Evolutionary conservation across 371 early-diverging fungal species (phyloP).

Genomic region (Actinomucor elegans): DNA sequence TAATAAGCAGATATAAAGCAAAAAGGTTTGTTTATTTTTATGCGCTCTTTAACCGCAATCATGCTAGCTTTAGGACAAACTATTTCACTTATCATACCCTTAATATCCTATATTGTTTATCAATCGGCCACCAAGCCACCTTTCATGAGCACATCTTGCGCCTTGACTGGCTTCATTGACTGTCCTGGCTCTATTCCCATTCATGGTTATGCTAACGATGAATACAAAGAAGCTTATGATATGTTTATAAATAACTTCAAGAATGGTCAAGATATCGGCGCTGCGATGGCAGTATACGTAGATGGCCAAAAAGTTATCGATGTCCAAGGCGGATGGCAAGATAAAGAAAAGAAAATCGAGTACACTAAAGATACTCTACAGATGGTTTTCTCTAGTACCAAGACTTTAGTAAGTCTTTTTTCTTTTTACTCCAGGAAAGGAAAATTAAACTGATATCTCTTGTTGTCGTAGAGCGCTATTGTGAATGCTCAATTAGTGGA

Average conservation of each 20-base stretch:
- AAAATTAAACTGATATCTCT: neutral
- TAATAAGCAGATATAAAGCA: no score
- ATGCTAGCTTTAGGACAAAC: neutral
- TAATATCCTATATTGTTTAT: neutral
- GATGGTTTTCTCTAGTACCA: constrained; percentile 68
- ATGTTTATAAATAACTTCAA: constrained; percentile 36
- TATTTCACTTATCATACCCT: neutral
- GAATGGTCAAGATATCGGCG: constrained; percentile 51
- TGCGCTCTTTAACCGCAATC: no score
- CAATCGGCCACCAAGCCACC: neutral
- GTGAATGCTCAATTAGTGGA: constrained; percentile 65
- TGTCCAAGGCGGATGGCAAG: constrained; percentile 66
- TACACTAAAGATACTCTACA: constrained; percentile 62
- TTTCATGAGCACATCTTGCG: neutral
- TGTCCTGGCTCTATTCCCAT: constrained; percentile 13
- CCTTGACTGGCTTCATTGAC: neutral
- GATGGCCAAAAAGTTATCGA: constrained; percentile 61
- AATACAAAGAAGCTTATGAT: constrained; percentile 28
- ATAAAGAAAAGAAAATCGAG: constrained; percentile 27
- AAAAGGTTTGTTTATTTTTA: no score
- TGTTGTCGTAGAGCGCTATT: constrained; percentile 40
- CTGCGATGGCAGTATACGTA: constrained; percentile 52
- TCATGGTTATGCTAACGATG: constrained; percentile 24
- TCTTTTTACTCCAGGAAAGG: neutral
- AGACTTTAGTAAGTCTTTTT: constrained; percentile 46